phyloP scores from a whole-genome alignment of 1,139 yeast species.

The Candida gigantensis region DNA sequence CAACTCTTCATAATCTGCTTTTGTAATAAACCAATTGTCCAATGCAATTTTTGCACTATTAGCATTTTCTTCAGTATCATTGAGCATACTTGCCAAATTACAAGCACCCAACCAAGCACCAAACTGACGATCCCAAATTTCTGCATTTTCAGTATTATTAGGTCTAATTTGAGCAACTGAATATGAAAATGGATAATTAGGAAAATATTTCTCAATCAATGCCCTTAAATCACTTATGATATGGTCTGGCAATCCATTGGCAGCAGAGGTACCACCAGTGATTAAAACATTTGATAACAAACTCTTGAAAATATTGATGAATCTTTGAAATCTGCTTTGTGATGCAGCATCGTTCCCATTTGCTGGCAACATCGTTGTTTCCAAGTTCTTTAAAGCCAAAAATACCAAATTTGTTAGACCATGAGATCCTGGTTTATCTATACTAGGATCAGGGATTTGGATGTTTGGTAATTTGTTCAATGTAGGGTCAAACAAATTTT shows the following conservation, averaged over 20 bases:
- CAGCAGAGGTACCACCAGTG: conserved; percentile 64
- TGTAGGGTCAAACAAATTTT: conserved; percentile 58
- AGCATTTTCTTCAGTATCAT: conserved; percentile 38
- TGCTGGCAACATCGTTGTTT: conserved; percentile 30
- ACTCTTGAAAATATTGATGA: conserved; percentile 43
- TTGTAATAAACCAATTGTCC: conserved; percentile 56
- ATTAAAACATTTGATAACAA: conserved; percentile 61
- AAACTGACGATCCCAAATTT: conserved; percentile 54
- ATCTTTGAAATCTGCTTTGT: conserved; percentile 33
- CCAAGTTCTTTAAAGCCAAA: conserved; percentile 38
- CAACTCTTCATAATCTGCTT: conserved; percentile 58
- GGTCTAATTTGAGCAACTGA: conserved; percentile 20
- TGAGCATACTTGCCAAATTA: conserved; percentile 55
- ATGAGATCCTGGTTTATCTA: conserved; percentile 41
- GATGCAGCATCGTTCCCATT: conserved; percentile 21
- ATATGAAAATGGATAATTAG: conserved; percentile 43
- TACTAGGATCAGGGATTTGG: conserved; percentile 37
- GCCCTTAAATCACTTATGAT: conserved; percentile 59
- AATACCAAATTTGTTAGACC: conserved; percentile 45
- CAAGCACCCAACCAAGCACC: conserved; percentile 72
- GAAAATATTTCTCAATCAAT: conserved; percentile 46
- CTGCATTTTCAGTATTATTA: conserved; percentile 26
- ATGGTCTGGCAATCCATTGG: conserved; percentile 63
- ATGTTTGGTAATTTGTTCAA: conserved; percentile 34
- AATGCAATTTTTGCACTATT: conserved; percentile 47